Conservation (phyloP, 768 basidiomycete genomes). For the Fibroporia radiculosa region DNA sequence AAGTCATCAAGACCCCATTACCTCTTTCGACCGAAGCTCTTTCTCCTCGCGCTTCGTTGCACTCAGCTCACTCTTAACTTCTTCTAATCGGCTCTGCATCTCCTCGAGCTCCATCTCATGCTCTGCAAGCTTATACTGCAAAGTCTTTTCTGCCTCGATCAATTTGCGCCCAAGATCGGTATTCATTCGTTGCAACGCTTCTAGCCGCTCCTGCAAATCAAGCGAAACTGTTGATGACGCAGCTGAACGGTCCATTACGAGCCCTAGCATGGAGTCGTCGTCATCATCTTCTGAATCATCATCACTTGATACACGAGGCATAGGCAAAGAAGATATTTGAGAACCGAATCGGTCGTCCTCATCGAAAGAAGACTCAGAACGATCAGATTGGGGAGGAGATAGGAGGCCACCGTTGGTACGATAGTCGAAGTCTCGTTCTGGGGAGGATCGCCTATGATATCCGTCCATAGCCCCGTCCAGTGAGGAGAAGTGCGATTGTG, state of each 20-base stretch:
- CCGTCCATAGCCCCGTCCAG: slow-evolving; percentile 33
- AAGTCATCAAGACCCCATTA: slow-evolving; percentile 23
- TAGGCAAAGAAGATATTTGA: slow-evolving; percentile 45
- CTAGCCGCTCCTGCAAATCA: slow-evolving; percentile 64
- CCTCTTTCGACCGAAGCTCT: slow-evolving; percentile 83
- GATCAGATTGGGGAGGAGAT: slow-evolving; percentile 36
- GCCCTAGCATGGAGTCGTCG: slow-evolving; percentile 40
- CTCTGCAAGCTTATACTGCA: slow-evolving; percentile 60
- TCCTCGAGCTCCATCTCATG: slow-evolving; percentile 83
- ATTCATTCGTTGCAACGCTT: slow-evolving; percentile 67
- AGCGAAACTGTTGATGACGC: slow-evolving; percentile 62
- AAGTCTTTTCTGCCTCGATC: slow-evolving; percentile 61
- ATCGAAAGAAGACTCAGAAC: slow-evolving; percentile 25
- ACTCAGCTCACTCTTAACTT: slow-evolving; percentile 66
- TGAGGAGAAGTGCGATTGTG: slow-evolving; percentile 32
- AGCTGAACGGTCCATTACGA: slow-evolving; percentile 52
- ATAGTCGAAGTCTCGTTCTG: slow-evolving; percentile 14
- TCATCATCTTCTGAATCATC: slow-evolving; percentile 45
- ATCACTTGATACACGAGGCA: slow-evolving; percentile 38
- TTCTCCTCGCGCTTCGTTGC: slow-evolving; percentile 88
- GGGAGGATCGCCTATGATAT: slow-evolving; percentile 27
- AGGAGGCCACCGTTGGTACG: slow-evolving; percentile 14
- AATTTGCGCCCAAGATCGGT: slow-evolving; percentile 69
- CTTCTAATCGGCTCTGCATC: slow-evolving; percentile 69
- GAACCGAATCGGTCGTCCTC: slow-evolving; percentile 31